Conservation (phyloP, 768 basidiomycete species). For the Pleurotus tuoliensis region DNA sequence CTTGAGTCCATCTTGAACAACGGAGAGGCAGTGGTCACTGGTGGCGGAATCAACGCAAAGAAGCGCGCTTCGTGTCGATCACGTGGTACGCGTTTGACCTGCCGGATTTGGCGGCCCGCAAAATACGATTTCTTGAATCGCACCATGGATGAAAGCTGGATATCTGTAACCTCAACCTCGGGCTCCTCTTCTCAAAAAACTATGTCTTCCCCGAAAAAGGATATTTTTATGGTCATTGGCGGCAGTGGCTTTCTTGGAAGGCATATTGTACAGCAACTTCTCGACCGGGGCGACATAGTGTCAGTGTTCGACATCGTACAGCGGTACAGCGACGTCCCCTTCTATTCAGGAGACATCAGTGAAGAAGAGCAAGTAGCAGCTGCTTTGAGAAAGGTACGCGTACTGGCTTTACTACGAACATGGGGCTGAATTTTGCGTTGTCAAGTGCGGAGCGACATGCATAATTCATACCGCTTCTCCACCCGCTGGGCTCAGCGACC, state of each 20-base stretch:
- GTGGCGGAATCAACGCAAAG: constrained; percentile 11
- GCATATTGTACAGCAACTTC: constrained; percentile 84
- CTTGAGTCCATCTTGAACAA: constrained; percentile 1
- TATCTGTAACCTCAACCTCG: not conserved
- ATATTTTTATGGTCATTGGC: constrained; percentile 88
- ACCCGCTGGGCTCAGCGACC: constrained; percentile 59
- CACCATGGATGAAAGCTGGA: constrained; percentile 8
- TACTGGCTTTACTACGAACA: not conserved
- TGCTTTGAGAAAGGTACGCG: constrained; percentile 68
- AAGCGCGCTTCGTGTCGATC: constrained; percentile 13
- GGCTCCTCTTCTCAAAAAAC: constrained; percentile 7
- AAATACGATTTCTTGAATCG: constrained; percentile 9
- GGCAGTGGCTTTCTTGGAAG: constrained; percentile 91
- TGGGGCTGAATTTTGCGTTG: not conserved
- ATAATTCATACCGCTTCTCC: constrained; percentile 95
- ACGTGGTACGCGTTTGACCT: constrained; percentile 36
- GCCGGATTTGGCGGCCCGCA: constrained; percentile 3
- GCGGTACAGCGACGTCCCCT: constrained; percentile 80
- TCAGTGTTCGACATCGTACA: constrained; percentile 92
- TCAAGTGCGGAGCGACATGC: constrained; percentile 62
- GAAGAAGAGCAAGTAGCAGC: constrained; percentile 66
- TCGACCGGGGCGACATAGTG: constrained; percentile 76
- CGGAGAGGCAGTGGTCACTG: constrained; percentile 8
- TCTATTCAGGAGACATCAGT: constrained; percentile 88
- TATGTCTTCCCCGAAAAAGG: constrained; percentile 27